Evolutionary conservation across 305 asterid species (phyloP).

Genomic region (Solanum hybrid): DNA sequence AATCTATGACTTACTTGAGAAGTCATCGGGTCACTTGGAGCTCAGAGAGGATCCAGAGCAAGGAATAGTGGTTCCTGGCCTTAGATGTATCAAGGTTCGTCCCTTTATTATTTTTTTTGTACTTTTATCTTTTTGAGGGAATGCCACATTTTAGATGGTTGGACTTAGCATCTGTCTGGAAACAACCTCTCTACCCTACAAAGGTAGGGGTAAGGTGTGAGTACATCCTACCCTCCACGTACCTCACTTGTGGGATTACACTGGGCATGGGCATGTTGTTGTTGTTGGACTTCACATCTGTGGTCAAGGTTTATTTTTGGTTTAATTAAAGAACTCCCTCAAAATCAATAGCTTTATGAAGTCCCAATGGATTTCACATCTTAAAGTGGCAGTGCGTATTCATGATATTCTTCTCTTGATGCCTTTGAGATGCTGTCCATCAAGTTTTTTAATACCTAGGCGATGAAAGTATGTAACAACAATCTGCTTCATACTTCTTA

Average conservation of each 20-base stretch:
- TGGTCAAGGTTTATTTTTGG: background rate
- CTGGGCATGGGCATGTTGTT: background rate
- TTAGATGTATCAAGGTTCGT: conserved; percentile 73
- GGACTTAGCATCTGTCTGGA: background rate
- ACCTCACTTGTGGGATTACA: background rate
- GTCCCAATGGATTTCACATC: background rate
- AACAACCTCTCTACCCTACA: background rate
- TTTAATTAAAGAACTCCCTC: background rate
- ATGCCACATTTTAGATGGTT: background rate
- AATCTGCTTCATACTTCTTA: background rate
- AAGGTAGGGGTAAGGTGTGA: background rate
- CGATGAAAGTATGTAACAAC: background rate
- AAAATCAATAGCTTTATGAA: background rate
- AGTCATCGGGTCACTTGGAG: conserved; percentile 88
- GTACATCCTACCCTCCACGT: background rate
- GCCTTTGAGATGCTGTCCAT: background rate
- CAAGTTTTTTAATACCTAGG: background rate
- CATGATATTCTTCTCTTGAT: conserved; percentile 1
- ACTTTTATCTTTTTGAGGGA: background rate
- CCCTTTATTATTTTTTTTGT: background rate
- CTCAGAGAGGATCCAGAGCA: conserved; percentile 93
- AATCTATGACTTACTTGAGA: conserved; percentile 88
- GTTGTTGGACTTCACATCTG: background rate
- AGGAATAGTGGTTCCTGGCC: conserved; percentile 90
- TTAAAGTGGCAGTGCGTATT: background rate